Base-by-base conservation (phyloP, 495 filamentous ascomycete species). In the Penicillium maclennaniae region DNA sequence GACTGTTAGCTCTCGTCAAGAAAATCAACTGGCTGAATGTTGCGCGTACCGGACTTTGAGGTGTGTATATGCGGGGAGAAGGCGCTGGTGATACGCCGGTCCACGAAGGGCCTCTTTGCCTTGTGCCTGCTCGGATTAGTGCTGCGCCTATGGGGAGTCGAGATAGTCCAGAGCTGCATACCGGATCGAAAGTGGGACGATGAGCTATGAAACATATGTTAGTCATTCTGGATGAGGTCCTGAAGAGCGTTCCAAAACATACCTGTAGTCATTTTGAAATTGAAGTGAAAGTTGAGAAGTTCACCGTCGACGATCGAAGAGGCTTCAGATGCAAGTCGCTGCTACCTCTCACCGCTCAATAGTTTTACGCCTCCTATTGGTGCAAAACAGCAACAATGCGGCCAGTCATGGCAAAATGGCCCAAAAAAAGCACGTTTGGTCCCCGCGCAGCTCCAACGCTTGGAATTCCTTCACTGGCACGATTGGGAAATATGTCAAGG, bases 21-120 rank as follows among this genome's bases (percentile, higher is more conserved):
- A 14, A 43, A n/a, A 21, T 3, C 14, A 4, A 4, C 31, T 7
- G 1, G 12, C 19, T 4, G 9, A 12, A 7, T 9, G 15, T 28
- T 7, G 9, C 44, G 4, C 65, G 21, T 79, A 88, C 84, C 91
- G 82, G 53, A 86, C 84, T 72, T 98, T 98, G 60, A 98, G 83
- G 61, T 87, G 83, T 31, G 86, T 97, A 65, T 97, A 85, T 9
- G 93, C 93, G 5, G 93, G 95, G 2, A 96, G 85, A 10, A 97
- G 86, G 47, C 93, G 85, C 77, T 97, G 93, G 69, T 98, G 93
- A 73, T 97, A 97, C 52, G 93, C 93, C 37, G 90, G 88, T 15
- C 93, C 93, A 60, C 91, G 86, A 48, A 88, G 87, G 64, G 92
- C 89, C 69, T 98, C 93, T 81, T 95, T 96, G 59, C 95, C 93